Percentiles rank a stretch among this genome's conserved stretches.
Conservation (phyloP, 192 early-diverging fungal genomes). For the Podila epicladia region DNA sequence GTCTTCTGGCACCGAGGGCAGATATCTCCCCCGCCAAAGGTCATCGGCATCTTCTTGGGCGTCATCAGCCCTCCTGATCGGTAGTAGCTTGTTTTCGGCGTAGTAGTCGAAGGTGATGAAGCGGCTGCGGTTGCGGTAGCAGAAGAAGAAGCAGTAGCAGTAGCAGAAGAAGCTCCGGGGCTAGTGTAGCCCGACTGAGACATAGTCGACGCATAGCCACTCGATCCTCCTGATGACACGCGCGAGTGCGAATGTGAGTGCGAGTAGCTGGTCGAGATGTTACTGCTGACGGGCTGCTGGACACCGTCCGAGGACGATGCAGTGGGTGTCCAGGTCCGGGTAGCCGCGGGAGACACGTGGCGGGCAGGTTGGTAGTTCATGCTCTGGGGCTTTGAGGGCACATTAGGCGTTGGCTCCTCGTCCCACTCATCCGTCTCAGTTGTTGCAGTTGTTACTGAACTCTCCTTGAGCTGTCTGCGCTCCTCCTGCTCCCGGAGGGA, state of each 20-base stretch:
- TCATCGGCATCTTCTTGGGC: slow-evolving; percentile 26
- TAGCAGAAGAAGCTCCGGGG: neutral
- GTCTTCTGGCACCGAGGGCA: slow-evolving; percentile 65
- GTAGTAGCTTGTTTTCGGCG: slow-evolving; percentile 34
- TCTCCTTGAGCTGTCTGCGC: slow-evolving; percentile 17
- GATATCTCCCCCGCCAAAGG: slow-evolving; percentile 54
- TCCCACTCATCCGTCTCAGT: slow-evolving; percentile 35
- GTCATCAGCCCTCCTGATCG: slow-evolving; percentile 41
- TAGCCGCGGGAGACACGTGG: slow-evolving; percentile 38
- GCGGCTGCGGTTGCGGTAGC: neutral
- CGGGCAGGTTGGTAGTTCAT: slow-evolving; percentile 28
- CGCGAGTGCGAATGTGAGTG: too few species aligned
- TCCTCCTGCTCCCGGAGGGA: slow-evolving; percentile 37
- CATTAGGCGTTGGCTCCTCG: slow-evolving; percentile 41
- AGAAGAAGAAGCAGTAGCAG: neutral
- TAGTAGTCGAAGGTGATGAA: neutral
- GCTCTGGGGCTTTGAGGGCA: slow-evolving; percentile 34
- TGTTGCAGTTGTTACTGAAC: neutral
- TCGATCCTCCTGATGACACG: too few species aligned
- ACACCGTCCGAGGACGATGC: neutral
- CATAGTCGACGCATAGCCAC: too few species aligned
- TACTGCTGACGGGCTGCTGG: neutral
- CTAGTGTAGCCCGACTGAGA: neutral
- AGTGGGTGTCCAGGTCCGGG: slow-evolving; percentile 40
- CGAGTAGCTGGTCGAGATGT: neutral